phyloP scores from a whole-genome alignment of 192 early-diverging fungal species.

The Podila verticillata region DNA sequence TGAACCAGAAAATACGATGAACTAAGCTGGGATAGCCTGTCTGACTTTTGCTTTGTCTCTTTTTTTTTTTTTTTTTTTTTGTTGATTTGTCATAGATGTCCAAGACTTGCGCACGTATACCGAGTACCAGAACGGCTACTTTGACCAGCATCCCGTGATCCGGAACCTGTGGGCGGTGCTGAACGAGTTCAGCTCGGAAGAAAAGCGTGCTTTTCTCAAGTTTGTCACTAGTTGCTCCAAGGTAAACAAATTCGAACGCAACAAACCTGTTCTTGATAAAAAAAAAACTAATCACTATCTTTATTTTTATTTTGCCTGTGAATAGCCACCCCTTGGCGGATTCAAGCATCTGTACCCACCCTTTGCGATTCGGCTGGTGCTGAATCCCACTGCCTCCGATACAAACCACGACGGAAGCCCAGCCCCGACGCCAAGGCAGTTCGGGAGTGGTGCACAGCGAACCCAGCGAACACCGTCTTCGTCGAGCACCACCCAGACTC shows the following conservation, averaged over 20 bases:
- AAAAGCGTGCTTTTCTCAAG: conserved; percentile 72
- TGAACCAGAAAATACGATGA: too few species aligned
- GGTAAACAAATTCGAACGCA: conserved; percentile 49
- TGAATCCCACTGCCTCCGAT: conserved; percentile 21
- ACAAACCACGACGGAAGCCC: conserved; percentile 4
- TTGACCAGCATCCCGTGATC: conserved; percentile 77
- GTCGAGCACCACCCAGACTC: too few species aligned
- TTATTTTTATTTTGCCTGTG: background rate
- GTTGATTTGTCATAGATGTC: conserved; percentile 59
- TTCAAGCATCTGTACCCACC: conserved; percentile 66
- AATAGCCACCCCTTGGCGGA: conserved; percentile 69
- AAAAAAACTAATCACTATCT: background rate
- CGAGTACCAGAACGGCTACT: conserved; percentile 74
- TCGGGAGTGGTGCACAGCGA: conserved; percentile 32
- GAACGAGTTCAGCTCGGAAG: conserved; percentile 63
- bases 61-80: conserved; percentile 13
- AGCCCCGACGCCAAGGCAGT: conserved; percentile 6
- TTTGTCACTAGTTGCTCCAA: conserved; percentile 83
- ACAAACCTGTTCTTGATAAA: conserved; percentile 2
- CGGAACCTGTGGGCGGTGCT: conserved; percentile 75
- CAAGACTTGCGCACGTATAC: conserved; percentile 69
- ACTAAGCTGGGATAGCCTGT: too few species aligned
- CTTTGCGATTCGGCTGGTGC: conserved; percentile 66
- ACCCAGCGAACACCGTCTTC: background rate
- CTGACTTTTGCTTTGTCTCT: conserved; percentile 3